Evolutionary conservation across 306 rosid species (phyloP).

Genomic region (Cicer bijugum): DNA sequence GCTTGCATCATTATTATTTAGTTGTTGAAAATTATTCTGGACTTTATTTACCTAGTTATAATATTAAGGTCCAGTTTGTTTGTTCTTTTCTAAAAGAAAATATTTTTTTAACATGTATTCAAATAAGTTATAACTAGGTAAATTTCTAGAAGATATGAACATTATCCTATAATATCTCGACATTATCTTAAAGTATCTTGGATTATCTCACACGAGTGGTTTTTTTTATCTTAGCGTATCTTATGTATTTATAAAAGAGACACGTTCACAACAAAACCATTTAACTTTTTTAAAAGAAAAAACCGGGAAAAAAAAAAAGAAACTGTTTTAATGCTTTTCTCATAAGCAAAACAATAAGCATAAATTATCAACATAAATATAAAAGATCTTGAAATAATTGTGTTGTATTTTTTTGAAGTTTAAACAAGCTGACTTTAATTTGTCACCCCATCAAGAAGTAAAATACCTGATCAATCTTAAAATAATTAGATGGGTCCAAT

Average conservation of each 20-base stretch:
- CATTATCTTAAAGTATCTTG: neutral
- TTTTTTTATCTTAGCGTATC: neutral
- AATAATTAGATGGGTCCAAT: conserved; percentile 67
- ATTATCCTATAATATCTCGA: neutral
- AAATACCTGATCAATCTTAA: conserved; percentile 93
- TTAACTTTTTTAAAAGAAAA: neutral
- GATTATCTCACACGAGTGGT: neutral
- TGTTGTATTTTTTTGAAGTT: neutral
- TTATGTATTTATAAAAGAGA: neutral
- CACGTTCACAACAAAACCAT: neutral
- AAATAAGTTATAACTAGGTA: neutral
- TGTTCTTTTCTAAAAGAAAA: neutral
- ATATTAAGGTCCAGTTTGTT: neutral
- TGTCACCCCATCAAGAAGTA: conserved; percentile 23
- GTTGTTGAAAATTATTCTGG: too few species aligned
- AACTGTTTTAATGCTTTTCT: neutral
- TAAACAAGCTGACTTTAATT: conserved; percentile 8
- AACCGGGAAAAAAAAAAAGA: neutral
- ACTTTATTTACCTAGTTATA: too few species aligned
- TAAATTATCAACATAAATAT: neutral
- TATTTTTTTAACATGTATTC: neutral
- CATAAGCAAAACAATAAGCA: conserved; percentile 6
- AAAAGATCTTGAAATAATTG: neutral
- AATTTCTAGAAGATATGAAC: conserved; percentile 9
- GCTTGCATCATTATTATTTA: too few species aligned